phyloP scores from a whole-genome alignment of 495 filamentous ascomycete genomes.

The Lophium mytilinum region DNA sequence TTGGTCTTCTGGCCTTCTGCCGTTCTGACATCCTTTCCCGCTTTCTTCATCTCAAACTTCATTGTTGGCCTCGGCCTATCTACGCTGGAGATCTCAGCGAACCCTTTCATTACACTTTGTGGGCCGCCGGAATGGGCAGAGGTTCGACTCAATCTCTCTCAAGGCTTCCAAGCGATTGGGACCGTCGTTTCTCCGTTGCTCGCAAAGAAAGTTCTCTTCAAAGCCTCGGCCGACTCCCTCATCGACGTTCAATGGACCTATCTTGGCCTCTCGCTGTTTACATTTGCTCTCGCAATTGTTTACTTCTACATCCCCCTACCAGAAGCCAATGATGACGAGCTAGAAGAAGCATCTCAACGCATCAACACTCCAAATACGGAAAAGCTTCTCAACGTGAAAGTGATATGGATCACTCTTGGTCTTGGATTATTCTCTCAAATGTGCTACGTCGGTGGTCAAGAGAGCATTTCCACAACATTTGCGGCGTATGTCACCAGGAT shows the following conservation, averaged over 20 bases:
- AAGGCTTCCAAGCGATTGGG: conserved; percentile 61
- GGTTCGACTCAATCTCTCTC: conserved; percentile 56
- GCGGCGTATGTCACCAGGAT: conserved; percentile 35
- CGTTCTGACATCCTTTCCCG: conserved; percentile 56
- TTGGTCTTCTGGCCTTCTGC: conserved; percentile 69
- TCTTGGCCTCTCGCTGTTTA: conserved; percentile 59
- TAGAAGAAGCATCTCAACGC: conserved; percentile 48
- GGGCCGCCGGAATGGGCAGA: conserved; percentile 60
- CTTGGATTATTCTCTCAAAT: conserved; percentile 53
- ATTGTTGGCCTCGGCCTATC: conserved; percentile 58
- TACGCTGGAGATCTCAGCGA: conserved; percentile 56
- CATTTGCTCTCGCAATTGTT: conserved; percentile 52
- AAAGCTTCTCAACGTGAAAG: conserved; percentile 36
- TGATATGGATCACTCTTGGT: conserved; percentile 50
- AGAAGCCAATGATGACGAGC: conserved; percentile 57
- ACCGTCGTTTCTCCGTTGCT: conserved; percentile 54
- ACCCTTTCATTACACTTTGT: conserved; percentile 61
- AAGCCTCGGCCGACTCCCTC: conserved; percentile 45
- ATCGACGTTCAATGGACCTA: conserved; percentile 67
- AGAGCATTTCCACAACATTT: conserved; percentile 45
- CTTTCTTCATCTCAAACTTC: conserved; percentile 59
- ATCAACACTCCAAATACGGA: conserved; percentile 45
- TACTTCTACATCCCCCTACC: conserved; percentile 61
- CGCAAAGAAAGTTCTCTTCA: conserved; percentile 54
- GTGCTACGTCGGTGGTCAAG: conserved; percentile 60